Percentiles rank a stretch among this genome's conserved stretches.
phyloP scores from a whole-genome alignment of 108 stramenopile species.

The Nitzschia palea region DNA sequence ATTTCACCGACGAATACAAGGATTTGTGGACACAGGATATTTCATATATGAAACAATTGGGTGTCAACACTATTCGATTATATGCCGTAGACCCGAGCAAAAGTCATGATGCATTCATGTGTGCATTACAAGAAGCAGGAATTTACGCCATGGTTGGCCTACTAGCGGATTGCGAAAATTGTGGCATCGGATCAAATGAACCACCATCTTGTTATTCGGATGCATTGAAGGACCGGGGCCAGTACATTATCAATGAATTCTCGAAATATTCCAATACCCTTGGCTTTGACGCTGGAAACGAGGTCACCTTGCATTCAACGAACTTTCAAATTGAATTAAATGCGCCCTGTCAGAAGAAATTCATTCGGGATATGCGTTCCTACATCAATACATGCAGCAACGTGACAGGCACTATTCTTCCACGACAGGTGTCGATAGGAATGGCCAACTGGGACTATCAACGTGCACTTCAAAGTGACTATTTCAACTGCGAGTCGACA shows the following conservation, averaged over 20 bases:
- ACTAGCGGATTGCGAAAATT: constrained; percentile 34
- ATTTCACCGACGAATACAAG: constrained; percentile 41
- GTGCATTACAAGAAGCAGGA: constrained; percentile 43
- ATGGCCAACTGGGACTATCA: constrained; percentile 30
- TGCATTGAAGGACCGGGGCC: constrained; percentile 38
- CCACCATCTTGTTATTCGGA: constrained; percentile 46
- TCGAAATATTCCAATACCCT: constrained; percentile 42
- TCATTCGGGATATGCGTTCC: constrained; percentile 45
- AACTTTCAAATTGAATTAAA: constrained; percentile 22
- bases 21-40: constrained; percentile 46
- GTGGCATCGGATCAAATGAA: constrained; percentile 32
- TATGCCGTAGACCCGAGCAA: constrained; percentile 43
- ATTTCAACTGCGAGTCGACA: constrained; percentile 41
- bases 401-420: constrained; percentile 6
- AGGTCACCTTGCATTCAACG: constrained; percentile 33
- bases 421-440: constrained; percentile 40
- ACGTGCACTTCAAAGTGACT: constrained; percentile 1
- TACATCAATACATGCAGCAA: constrained; percentile 29
- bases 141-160: constrained; percentile 46
- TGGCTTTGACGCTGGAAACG: constrained; percentile 47
- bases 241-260: constrained; percentile 40
- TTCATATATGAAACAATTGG: constrained; percentile 33
- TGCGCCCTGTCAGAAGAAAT: constrained; percentile 51
- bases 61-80: constrained; percentile 47
- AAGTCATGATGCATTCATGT: constrained; percentile 54